Evolutionary conservation across 2,329 filamentous ascomycete species (phyloP).

Genomic region (Botryotinia globosa): DNA sequence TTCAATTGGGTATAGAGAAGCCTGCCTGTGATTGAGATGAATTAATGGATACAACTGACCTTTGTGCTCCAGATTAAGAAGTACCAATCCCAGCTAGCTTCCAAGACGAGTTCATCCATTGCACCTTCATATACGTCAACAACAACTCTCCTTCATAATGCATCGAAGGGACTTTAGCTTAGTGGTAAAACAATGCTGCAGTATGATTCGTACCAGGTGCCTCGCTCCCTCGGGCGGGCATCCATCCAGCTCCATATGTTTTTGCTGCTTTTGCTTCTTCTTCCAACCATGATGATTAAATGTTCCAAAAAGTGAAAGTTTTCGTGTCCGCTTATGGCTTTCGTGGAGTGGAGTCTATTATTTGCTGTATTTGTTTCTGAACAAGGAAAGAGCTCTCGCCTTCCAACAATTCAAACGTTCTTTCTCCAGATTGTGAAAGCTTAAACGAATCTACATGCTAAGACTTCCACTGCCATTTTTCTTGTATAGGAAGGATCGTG

Average conservation of each 20-base stretch:
- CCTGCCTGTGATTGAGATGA: neutral
- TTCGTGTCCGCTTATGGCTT: no score
- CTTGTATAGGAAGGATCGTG: no score
- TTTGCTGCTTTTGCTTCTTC: neutral
- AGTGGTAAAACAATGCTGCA: neutral
- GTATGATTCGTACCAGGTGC: neutral
- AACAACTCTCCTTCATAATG: rapidly evolving
- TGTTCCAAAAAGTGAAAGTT: no score
- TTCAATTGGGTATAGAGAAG: neutral
- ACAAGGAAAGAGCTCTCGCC: neutral
- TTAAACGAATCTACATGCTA: no score
- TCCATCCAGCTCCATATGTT: neutral
- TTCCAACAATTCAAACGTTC: no score
- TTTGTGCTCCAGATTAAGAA: no score
- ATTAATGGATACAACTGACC: neutral
- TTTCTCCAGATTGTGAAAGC: no score
- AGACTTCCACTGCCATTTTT: no score
- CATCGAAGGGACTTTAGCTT: neutral
- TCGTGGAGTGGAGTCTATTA: no score
- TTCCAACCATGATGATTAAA: no score
- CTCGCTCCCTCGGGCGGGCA: neutral
- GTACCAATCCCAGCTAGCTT: neutral
- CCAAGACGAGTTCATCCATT: neutral
- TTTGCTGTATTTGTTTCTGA: no score
- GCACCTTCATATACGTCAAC: neutral